phyloP scores from a whole-genome alignment of 441 rosid species.

The Hura crepitans region DNA sequence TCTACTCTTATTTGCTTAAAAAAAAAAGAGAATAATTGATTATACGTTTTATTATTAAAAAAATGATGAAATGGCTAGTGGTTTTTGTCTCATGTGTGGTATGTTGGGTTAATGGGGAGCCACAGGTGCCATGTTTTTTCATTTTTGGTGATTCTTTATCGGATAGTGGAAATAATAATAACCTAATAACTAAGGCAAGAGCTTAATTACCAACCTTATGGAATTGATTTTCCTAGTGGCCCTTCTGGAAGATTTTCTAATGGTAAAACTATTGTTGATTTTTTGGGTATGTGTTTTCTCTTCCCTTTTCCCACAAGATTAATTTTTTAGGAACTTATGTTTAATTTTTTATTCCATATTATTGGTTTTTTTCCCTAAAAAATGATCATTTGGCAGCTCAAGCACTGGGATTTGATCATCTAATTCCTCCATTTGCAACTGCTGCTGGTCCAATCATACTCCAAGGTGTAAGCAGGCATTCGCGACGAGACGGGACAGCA shows the following conservation, averaged over 20 bases:
- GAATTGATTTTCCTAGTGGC: slow-evolving; percentile 22
- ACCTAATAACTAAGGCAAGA: slow-evolving; percentile 8
- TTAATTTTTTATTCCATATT: background rate
- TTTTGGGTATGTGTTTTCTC: background rate
- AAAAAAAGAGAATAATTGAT: no score
- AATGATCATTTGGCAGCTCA: slow-evolving; percentile 32
- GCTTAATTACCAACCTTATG: slow-evolving; percentile 26
- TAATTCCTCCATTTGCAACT: slow-evolving; percentile 41
- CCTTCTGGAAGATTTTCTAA: slow-evolving; percentile 28
- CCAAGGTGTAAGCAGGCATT: slow-evolving; percentile 67
- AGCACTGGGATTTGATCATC: slow-evolving; percentile 42
- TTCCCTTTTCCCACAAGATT: no score
- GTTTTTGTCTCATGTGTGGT: background rate
- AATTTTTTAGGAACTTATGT: no score
- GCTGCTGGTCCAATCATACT: slow-evolving; percentile 32
- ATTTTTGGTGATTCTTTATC: slow-evolving; percentile 28
- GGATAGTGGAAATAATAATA: slow-evolving; percentile 29
- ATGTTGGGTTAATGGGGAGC: background rate
- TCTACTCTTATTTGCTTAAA: no score
- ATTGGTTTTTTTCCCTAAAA: no score
- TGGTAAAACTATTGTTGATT: slow-evolving; percentile 6
- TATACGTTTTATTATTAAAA: no score
- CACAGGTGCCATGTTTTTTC: slow-evolving; percentile 27
- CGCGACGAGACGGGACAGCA: slow-evolving; percentile 44
- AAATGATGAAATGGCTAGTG: background rate